phyloP scores from a whole-genome alignment of 306 rosid genomes.

The Elaeagnus macrophylla region DNA sequence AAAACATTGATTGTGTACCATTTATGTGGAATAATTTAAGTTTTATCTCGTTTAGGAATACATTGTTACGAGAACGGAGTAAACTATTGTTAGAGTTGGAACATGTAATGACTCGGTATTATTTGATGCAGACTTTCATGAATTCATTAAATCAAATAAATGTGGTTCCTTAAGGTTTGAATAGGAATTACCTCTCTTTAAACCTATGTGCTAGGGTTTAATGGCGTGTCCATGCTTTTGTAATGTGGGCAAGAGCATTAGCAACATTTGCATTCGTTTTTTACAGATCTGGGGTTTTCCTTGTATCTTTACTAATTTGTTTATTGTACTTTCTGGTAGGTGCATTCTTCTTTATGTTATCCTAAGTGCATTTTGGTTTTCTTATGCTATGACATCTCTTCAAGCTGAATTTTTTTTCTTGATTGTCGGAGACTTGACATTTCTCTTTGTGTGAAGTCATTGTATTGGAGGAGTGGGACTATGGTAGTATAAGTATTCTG shows the following conservation, averaged over 20 bases:
- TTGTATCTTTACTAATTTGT: too few relatives aligned
- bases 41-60: slow-evolving; percentile 3
- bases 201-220: too few relatives aligned
- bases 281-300: too few relatives aligned
- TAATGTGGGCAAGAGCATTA: too few relatives aligned
- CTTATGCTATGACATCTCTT: too few relatives aligned
- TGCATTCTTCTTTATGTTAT: too few relatives aligned
- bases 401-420: background rate
- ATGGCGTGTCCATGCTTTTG: too few relatives aligned
- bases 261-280: too few relatives aligned
- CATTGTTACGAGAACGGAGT: slow-evolving; percentile 2
- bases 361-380: too few relatives aligned
- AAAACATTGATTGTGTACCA: slow-evolving; percentile 23
- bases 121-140: background rate
- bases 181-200: background rate
- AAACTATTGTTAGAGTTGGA: background rate
- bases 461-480: background rate
- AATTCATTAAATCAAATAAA: background rate
- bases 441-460: background rate
- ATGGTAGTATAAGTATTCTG: background rate
- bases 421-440: background rate
- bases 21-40: slow-evolving; percentile 23
- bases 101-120: background rate
- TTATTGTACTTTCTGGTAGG: too few relatives aligned
- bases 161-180: background rate